Evolutionary conservation across 1,139 yeast species (phyloP).

Genomic region (Yamadazyma epiphylla): DNA sequence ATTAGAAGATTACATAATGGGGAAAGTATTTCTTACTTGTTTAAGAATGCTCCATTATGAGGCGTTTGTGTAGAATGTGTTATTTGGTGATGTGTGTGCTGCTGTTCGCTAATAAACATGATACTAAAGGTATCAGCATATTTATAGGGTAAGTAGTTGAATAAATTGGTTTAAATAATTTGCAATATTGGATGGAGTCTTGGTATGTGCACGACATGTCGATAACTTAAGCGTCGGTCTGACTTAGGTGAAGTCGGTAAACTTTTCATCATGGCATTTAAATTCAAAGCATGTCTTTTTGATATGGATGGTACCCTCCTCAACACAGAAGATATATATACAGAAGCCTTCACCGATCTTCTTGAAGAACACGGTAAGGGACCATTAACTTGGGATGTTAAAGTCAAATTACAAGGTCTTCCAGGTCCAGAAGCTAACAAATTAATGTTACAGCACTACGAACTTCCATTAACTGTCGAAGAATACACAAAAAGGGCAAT

Average conservation of each 20-base stretch:
- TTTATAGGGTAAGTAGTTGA: too few relatives aligned
- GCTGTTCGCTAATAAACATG: too few relatives aligned
- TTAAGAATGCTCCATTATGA: constrained; percentile 53
- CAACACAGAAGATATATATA: constrained; percentile 88
- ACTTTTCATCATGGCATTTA: background rate
- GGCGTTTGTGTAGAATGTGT: too few relatives aligned
- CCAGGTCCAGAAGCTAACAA: constrained; percentile 73
- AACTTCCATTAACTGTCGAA: constrained; percentile 63
- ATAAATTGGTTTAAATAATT: background rate
- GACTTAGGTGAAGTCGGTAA: too few relatives aligned
- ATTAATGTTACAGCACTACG: constrained; percentile 62
- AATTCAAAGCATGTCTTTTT: constrained; percentile 80
- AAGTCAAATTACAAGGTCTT: constrained; percentile 80
- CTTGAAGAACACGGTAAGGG: constrained; percentile 69
- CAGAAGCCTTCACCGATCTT: constrained; percentile 65
- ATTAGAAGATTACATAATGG: constrained; percentile 96
- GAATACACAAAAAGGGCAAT: constrained; percentile 52
- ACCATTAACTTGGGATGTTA: constrained; percentile 85
- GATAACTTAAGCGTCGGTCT: too few relatives aligned
- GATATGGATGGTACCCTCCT: constrained; percentile 94
- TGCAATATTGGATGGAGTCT: background rate
- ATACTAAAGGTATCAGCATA: too few relatives aligned
- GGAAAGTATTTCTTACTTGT: constrained; percentile 88
- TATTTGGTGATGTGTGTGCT: too few relatives aligned
- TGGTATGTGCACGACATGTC: too few relatives aligned